Evolutionary conservation across 2,329 filamentous ascomycete species (phyloP).

Genomic region (Sporothrix curviconia): DNA sequence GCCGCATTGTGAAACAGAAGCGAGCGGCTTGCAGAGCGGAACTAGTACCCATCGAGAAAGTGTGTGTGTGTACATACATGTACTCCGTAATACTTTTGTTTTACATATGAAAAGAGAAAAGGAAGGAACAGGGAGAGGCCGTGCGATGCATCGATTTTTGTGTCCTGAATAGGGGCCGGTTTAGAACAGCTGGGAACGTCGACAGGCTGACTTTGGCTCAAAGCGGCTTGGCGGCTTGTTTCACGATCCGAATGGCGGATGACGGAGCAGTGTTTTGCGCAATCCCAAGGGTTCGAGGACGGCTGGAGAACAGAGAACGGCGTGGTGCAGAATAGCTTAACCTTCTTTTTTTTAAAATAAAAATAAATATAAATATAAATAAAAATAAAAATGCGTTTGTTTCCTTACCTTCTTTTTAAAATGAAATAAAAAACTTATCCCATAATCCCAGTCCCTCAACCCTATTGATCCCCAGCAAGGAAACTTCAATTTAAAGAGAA

Average conservation of each 20-base stretch:
- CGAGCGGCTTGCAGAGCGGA: not conserved
- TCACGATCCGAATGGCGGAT: not conserved
- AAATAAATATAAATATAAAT: too few relatives aligned
- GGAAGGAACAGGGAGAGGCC: not conserved
- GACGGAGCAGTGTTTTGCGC: not conserved
- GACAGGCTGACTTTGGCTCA: conserved; percentile 1
- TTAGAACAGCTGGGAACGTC: not conserved
- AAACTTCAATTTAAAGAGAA: not conserved
- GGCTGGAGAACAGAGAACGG: too few relatives aligned
- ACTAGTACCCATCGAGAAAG: not conserved
- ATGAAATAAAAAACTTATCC: too few relatives aligned
- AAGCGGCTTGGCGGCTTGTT: not conserved
- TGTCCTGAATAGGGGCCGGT: not conserved
- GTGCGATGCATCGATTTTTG: not conserved
- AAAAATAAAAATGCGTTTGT: too few relatives aligned
- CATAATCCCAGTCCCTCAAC: not conserved
- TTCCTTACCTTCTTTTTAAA: not conserved
- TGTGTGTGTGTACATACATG: too few relatives aligned
- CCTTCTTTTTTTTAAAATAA: too few relatives aligned
- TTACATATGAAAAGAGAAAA: not conserved
- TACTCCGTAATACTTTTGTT: too few relatives aligned
- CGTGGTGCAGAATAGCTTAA: too few relatives aligned
- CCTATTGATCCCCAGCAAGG: not conserved
- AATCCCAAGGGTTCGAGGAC: not conserved
- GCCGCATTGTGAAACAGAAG: conserved; percentile 8